These are phyloP conservation scores for Mycena leptocephala DNA, from an alignment of 768 basidiomycete species.

Conservation along the genomic window DNA sequence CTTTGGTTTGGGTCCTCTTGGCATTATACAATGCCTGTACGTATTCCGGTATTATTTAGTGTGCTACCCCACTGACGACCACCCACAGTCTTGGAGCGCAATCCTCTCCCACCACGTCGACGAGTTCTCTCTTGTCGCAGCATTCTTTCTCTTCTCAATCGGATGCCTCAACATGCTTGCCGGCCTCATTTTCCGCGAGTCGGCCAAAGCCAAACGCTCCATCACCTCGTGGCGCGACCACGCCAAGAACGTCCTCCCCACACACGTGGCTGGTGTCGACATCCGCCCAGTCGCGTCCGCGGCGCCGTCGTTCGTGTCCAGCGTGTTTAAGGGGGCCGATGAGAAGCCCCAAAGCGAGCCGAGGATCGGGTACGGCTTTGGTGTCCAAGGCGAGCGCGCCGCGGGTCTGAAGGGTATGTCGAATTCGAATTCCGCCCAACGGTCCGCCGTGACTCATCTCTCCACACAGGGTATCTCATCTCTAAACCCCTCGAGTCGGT, in stretches of 20 bases:
- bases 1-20: slow-evolving; percentile 91
- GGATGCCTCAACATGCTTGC: slow-evolving; percentile 92
- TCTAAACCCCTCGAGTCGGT: slow-evolving; percentile 75
- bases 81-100: slow-evolving; percentile 74
- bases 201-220: slow-evolving; percentile 74
- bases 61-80: background rate
- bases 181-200: slow-evolving; percentile 80
- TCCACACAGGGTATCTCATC: slow-evolving; percentile 65
- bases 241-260: slow-evolving; percentile 68
- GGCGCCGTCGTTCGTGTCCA: slow-evolving; percentile 57
- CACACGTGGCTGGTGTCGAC: slow-evolving; percentile 58
- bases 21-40: slow-evolving; percentile 89
- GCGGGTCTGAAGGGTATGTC: slow-evolving; percentile 71
- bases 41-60: slow-evolving; percentile 44
- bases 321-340: slow-evolving; percentile 47
- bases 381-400: slow-evolving; percentile 83
- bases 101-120: slow-evolving; percentile 87
- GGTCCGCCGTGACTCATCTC: slow-evolving; percentile 10
- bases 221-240: slow-evolving; percentile 77
- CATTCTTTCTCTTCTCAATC: slow-evolving; percentile 92
- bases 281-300: slow-evolving; percentile 52
- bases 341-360: slow-evolving; percentile 35
- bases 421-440: slow-evolving; percentile 19
- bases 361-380: slow-evolving; percentile 82
- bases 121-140: slow-evolving; percentile 91